Evolutionary conservation across 768 basidiomycete species (phyloP), one percentile per base, ranked within the genome.

Genomic region (Amylocystis lapponica): DNA sequence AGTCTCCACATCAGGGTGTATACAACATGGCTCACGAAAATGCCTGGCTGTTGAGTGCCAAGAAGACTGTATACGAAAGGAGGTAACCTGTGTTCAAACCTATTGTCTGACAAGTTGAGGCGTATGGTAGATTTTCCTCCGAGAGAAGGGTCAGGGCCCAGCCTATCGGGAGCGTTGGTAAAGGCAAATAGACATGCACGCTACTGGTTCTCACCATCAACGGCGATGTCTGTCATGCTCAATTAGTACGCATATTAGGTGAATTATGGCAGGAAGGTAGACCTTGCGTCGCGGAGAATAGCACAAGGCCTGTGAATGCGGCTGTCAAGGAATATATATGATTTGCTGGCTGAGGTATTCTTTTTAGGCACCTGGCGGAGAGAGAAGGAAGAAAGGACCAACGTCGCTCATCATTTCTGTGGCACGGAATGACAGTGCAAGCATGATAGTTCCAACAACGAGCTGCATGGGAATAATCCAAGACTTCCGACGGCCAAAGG

Each of bases 401-500:
- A 94, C 93, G 55, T 86, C 76, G 45, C 86, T 79, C 63, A 96
- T 75, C 50, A 94, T 68, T 51, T 75, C 75, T 55, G 91, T 75
- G 6, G 84, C 82, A 52, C 85, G 79, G 42, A 76, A 60, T 5
- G 87, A 86, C 47, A 90, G 81, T 54, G 80, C 82, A 27, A 88
- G 55, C 86, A 90, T 88, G 46, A 92, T 67, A 31, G 76, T 71
- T 31, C 92, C 96, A 38, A 97, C 86, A 50, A 92, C 79, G 25
- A 83, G 61, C 62, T 99, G 96, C 75, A 99, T 96, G 33, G 96
- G 96, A 49, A 98, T 84, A 53, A 99, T 98, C 96, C 96, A 99
- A 48, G 90, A 93, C 65, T 97, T 99, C 50, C 96, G 75, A 38
- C 96, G 83, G n/a, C 96, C 96, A 49, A 94, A 52, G 31, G 79